phyloP scores from a whole-genome alignment of 306 rosid genomes.

The Mimosa pudica region DNA sequence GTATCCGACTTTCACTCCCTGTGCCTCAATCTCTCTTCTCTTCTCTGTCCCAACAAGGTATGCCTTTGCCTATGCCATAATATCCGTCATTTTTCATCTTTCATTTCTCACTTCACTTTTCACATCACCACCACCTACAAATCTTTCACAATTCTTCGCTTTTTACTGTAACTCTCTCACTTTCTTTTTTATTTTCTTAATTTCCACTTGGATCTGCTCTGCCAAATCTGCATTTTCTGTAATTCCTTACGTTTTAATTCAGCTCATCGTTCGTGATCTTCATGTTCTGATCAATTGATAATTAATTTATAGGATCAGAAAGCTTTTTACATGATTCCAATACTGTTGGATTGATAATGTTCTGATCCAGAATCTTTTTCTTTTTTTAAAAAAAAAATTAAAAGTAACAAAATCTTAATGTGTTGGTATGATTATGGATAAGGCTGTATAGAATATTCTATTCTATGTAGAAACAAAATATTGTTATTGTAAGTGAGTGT shows the following conservation, averaged over 20 bases:
- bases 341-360: background rate
- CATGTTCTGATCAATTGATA: background rate
- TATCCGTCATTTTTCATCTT: background rate
- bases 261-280: background rate
- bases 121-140: background rate
- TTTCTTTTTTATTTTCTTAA: background rate
- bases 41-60: background rate
- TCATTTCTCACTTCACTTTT: background rate
- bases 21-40: conserved; percentile 17
- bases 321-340: background rate
- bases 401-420: background rate
- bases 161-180: background rate
- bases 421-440: background rate
- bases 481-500: background rate
- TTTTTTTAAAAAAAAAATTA: background rate
- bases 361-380: background rate
- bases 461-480: background rate
- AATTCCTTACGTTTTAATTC: background rate
- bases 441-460: background rate
- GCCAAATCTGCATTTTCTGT: background rate
- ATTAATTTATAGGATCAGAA: background rate
- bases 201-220: conserved; percentile 27
- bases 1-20: background rate
- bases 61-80: no score
- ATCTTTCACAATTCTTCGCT: background rate